These are phyloP conservation scores for Volvariella surrecta DNA, from an alignment of 1,284 basidiomycete species.

Conservation along the genomic window DNA sequence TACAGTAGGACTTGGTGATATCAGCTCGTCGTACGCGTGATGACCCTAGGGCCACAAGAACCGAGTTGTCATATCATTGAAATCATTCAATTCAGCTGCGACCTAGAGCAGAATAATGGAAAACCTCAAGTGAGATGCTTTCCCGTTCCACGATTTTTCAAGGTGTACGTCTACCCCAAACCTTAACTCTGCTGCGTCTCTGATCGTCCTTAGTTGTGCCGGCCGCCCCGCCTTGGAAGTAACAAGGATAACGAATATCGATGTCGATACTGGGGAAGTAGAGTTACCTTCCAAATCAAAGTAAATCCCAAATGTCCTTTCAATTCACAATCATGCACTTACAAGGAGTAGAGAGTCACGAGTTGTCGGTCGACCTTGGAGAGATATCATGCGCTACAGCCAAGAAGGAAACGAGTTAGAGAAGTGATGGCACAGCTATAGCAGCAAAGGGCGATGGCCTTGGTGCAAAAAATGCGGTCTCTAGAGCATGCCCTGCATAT, in stretches of 20 bases:
- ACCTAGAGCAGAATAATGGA: slow-evolving; percentile 26
- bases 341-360: background rate
- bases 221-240: slow-evolving; percentile 61
- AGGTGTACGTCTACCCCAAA: slow-evolving; percentile 41
- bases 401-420: background rate
- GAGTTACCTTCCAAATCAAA: slow-evolving; percentile 38
- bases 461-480: no score
- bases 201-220: slow-evolving; percentile 40
- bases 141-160: slow-evolving; percentile 64
- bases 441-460: no score
- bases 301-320: slow-evolving; percentile 21
- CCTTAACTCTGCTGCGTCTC: slow-evolving; percentile 1
- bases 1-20: no score
- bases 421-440: no score
- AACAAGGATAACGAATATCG: slow-evolving; percentile 48
- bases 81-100: slow-evolving; percentile 63
- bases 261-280: slow-evolving; percentile 55
- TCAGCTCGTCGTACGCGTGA: no score
- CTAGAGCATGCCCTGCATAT: no score
- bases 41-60: no score
- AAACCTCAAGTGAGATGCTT: slow-evolving; percentile 44
- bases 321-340: no score
- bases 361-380: slow-evolving; percentile 40
- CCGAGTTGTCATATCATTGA: slow-evolving; percentile 65
- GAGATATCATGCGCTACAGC: slow-evolving; percentile 28